phyloP scores from a whole-genome alignment of 2,329 filamentous ascomycete species.

The Colletotrichum karsti region DNA sequence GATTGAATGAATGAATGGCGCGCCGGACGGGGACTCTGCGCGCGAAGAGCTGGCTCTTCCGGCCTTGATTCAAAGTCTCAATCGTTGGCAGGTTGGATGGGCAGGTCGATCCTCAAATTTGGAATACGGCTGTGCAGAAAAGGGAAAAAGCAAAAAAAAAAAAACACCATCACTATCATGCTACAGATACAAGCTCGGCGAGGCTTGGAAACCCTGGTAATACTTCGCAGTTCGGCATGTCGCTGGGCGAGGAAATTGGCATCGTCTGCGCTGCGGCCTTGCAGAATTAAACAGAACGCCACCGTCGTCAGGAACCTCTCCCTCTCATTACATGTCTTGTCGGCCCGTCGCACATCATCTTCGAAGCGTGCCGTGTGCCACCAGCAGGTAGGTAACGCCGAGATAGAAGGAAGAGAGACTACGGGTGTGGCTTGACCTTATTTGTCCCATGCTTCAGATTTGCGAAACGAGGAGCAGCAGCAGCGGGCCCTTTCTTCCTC shows the following conservation, averaged over 20 bases:
- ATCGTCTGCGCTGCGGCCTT: not conserved
- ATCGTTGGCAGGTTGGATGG: not conserved
- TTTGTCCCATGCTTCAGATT: not conserved
- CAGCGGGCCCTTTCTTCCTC: not conserved
- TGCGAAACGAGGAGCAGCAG: not conserved
- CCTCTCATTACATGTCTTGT: not conserved
- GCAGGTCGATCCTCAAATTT: not conserved
- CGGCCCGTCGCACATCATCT: not conserved
- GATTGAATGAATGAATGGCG: not conserved
- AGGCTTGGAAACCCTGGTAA: not conserved
- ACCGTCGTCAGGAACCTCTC: not conserved
- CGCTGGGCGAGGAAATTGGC: not conserved
- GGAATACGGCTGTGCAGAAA: not conserved
- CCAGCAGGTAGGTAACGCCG: slow-evolving; percentile 7
- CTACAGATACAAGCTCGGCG: not conserved
- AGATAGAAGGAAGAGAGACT: too few species aligned
- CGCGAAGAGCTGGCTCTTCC: not conserved
- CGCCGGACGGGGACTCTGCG: not conserved
- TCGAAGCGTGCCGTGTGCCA: slow-evolving; percentile 6
- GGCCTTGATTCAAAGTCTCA: not conserved
- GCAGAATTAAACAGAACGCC: not conserved
- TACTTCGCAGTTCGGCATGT: too few species aligned
- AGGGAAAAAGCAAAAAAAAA: not conserved
- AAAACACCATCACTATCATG: not conserved
- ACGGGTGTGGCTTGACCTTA: slow-evolving; percentile 5